Conservation (phyloP, 768 basidiomycete species). For the Strobilomyces echinocephalus region DNA sequence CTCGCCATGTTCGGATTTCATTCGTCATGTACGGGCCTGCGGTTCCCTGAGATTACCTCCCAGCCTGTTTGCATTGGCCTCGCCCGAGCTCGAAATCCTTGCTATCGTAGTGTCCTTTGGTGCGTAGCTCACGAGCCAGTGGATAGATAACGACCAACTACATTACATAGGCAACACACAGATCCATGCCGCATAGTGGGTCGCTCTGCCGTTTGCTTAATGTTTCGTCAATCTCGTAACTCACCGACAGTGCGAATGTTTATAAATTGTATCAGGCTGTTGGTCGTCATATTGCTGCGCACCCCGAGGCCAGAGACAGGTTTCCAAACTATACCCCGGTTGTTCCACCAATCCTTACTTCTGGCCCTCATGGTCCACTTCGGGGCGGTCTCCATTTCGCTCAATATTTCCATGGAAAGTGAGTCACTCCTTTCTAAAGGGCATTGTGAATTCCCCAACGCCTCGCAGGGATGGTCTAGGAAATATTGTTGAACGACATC, state of each 20-base stretch:
- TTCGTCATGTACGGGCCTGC: not conserved
- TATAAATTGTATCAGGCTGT: conserved; percentile 72
- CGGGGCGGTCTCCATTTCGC: conserved; percentile 70
- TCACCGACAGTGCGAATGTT: conserved; percentile 54
- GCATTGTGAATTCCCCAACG: conserved; percentile 1
- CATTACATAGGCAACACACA: conserved; percentile 63
- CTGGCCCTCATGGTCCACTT: conserved; percentile 63
- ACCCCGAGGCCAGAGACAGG: conserved; percentile 49
- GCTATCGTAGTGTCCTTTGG: conserved; percentile 76
- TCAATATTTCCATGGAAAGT: conserved; percentile 83
- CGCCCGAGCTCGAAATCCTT: conserved; percentile 77
- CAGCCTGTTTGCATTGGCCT: conserved; percentile 73
- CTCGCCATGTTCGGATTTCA: conserved; percentile 59
- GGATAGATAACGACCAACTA: not conserved
- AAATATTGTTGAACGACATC: conserved; percentile 56
- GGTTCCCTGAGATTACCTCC: not conserved
- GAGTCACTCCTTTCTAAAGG: conserved; percentile 9
- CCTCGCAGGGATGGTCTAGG: conserved; percentile 62
- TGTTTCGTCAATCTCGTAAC: not conserved
- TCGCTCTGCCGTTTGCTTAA: not conserved
- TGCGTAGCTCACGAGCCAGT: conserved; percentile 28
- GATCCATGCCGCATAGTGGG: conserved; percentile 53
- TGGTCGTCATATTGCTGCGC: conserved; percentile 47
- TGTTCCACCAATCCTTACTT: conserved; percentile 56
- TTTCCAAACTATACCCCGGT: conserved; percentile 59